phyloP scores from a whole-genome alignment of 2,329 filamentous ascomycete species.

The Alternaria rosae region DNA sequence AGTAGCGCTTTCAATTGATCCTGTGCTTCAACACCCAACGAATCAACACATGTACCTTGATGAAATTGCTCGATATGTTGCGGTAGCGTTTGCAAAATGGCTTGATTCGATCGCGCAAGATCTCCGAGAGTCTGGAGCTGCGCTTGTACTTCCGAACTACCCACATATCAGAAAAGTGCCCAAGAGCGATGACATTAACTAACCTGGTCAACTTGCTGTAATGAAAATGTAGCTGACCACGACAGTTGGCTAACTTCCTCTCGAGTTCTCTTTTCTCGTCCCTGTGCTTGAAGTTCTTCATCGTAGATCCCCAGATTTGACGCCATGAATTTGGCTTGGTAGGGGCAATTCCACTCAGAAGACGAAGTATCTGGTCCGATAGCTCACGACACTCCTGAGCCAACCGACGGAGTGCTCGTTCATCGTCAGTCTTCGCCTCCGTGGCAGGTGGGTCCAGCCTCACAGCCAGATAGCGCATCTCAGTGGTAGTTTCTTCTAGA shows the following conservation, averaged over 20 bases:
- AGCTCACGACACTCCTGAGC: not conserved
- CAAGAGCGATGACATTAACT: not conserved
- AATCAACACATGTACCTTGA: not conserved
- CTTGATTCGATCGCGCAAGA: not conserved
- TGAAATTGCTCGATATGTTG: not conserved
- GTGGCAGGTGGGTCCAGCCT: not conserved
- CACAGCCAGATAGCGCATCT: not conserved
- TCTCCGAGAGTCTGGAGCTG: not conserved
- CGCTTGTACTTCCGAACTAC: not conserved
- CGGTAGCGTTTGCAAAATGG: not conserved
- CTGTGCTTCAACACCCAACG: not conserved
- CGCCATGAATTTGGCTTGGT: too few species aligned
- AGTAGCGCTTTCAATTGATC: not conserved
- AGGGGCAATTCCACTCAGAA: not conserved
- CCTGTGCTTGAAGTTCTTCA: too few species aligned
- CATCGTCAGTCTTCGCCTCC: accelerated
- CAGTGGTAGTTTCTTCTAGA: not conserved
- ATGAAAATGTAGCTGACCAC: not conserved
- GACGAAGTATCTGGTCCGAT: not conserved
- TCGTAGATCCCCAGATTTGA: too few species aligned
- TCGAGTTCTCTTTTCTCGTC: not conserved
- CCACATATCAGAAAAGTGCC: not conserved
- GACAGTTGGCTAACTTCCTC: not conserved
- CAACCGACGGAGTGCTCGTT: accelerated
- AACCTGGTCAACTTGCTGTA: not conserved